Conservation (phyloP, 768 basidiomycete species). For the Clavaria fumosa region DNA sequence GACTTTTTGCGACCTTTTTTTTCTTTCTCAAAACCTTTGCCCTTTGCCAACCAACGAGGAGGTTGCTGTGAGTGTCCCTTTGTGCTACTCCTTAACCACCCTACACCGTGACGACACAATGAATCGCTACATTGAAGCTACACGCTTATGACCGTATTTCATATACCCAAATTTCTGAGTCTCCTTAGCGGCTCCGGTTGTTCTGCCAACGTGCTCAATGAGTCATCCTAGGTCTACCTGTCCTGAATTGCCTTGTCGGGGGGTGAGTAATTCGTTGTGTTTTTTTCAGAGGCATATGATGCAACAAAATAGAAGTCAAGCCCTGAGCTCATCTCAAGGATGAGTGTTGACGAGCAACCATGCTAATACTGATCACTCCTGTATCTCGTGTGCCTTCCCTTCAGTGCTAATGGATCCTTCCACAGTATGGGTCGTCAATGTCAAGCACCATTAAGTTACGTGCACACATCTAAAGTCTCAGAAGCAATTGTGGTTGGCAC, state of each 20-base stretch:
- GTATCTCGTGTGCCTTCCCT: too few relatives aligned
- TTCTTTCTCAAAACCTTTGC: conserved; percentile 6
- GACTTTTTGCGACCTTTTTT: conserved; percentile 10
- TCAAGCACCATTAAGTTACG: too few relatives aligned
- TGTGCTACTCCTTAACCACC: conserved; percentile 13
- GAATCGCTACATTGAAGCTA: conserved; percentile 84
- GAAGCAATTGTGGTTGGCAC: too few relatives aligned
- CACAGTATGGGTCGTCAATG: too few relatives aligned
- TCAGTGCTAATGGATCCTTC: too few relatives aligned
- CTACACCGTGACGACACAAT: conserved; percentile 44
- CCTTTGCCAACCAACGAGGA: too few relatives aligned
- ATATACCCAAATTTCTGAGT: conserved; percentile 93
- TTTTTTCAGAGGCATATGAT: conserved; percentile 34
- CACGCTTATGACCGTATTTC: conserved; percentile 48
- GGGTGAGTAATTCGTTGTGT: conserved; percentile 17
- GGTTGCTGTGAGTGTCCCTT: not conserved
- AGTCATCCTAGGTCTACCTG: conserved; percentile 8
- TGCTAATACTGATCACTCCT: conserved; percentile 97
- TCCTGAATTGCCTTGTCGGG: conserved; percentile 6
- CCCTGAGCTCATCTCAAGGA: conserved; percentile 69
- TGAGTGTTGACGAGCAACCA: conserved; percentile 62
- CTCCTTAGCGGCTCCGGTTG: conserved; percentile 12
- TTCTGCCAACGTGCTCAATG: not conserved
- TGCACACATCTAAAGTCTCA: too few relatives aligned
- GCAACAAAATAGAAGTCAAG: conserved; percentile 80